Conservation (phyloP, 2,329 filamentous ascomycete species). For the Ophiostoma piceae region DNA sequence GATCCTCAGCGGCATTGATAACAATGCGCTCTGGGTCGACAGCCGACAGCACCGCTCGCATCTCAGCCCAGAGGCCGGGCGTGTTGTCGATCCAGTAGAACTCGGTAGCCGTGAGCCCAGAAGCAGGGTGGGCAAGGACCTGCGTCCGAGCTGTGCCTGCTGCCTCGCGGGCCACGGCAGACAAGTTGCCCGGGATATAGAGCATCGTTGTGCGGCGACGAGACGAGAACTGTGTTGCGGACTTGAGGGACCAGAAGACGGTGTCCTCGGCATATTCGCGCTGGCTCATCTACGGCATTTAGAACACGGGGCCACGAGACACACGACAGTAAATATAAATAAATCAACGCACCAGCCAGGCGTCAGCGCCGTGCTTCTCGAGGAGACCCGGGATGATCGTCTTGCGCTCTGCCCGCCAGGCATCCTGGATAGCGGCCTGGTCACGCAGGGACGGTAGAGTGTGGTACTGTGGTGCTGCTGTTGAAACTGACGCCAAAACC, state of each 20-base stretch:
- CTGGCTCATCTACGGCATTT: constrained; percentile 41
- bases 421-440: constrained; percentile 41
- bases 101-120: constrained; percentile 30
- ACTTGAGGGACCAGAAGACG: constrained; percentile 47
- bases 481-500: not conserved
- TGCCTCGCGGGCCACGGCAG: not conserved
- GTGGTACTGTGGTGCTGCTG: constrained; percentile 32
- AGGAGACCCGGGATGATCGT: constrained; percentile 40
- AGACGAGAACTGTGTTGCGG: constrained; percentile 43
- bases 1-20: constrained; percentile 41
- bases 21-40: constrained; percentile 39
- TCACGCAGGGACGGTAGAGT: constrained; percentile 41
- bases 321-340: not conserved
- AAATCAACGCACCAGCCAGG: constrained; percentile 41
- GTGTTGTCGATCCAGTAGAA: constrained; percentile 48
- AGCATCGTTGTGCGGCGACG: constrained; percentile 47
- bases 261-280: constrained; percentile 49
- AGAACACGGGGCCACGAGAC: not conserved
- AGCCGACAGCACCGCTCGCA: constrained; percentile 36
- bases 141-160: constrained; percentile 9
- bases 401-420: constrained; percentile 42
- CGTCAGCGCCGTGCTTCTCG: constrained; percentile 43
- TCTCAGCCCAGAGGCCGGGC: constrained; percentile 38
- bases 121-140: constrained; percentile 28
- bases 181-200: constrained; percentile 44